A percentile compares a stretch with the other conserved stretches of the same genome.
Evolutionary conservation across 805 yeast genomes (phyloP).

Genomic region (Metschnikowia reukaufii): DNA sequence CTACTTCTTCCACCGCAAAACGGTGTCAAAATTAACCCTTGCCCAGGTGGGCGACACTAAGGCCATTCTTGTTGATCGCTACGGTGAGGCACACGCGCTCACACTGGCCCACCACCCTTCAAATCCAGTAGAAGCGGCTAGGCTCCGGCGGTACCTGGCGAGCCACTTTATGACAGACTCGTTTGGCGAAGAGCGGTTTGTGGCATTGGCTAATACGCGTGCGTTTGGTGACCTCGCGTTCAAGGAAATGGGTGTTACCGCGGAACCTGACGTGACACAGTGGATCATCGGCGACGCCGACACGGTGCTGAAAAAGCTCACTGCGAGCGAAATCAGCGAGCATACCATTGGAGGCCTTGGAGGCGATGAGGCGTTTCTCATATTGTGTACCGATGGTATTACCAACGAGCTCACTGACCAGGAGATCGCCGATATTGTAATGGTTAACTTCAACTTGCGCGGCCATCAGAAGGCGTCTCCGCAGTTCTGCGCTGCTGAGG

Average conservation of each 20-base stretch:
- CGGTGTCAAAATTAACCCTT: slow-evolving; percentile 65
- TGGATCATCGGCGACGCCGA: slow-evolving; percentile 60
- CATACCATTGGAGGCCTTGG: slow-evolving; percentile 53
- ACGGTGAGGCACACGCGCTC: slow-evolving; percentile 76
- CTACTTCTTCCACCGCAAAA: slow-evolving; percentile 64
- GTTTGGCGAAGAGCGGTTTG: slow-evolving; percentile 87
- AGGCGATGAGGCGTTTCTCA: slow-evolving; percentile 85
- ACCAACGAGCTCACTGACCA: slow-evolving; percentile 81
- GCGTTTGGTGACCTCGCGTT: slow-evolving; percentile 87
- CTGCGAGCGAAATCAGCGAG: slow-evolving; percentile 33
- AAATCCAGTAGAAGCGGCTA: slow-evolving; percentile 69
- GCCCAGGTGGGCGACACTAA: slow-evolving; percentile 95
- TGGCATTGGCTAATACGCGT: slow-evolving; percentile 85
- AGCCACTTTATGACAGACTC: slow-evolving; percentile 78
- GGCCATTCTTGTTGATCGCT: slow-evolving; percentile 77
- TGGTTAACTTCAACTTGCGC: slow-evolving; percentile 58
- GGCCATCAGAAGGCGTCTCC: slow-evolving; percentile 80
- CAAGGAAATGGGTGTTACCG: slow-evolving; percentile 80
- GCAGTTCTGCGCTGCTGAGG: slow-evolving; percentile 81
- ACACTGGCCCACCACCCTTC: slow-evolving; percentile 87
- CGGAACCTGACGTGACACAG: slow-evolving; percentile 87
- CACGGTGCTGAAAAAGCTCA: slow-evolving; percentile 37
- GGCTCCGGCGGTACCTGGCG: slow-evolving; percentile 62
- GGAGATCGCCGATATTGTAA: slow-evolving; percentile 84
- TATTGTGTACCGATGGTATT: slow-evolving; percentile 84